phyloP scores from a whole-genome alignment of 2,329 filamentous ascomycete species.

The Phialocephala sp. region DNA sequence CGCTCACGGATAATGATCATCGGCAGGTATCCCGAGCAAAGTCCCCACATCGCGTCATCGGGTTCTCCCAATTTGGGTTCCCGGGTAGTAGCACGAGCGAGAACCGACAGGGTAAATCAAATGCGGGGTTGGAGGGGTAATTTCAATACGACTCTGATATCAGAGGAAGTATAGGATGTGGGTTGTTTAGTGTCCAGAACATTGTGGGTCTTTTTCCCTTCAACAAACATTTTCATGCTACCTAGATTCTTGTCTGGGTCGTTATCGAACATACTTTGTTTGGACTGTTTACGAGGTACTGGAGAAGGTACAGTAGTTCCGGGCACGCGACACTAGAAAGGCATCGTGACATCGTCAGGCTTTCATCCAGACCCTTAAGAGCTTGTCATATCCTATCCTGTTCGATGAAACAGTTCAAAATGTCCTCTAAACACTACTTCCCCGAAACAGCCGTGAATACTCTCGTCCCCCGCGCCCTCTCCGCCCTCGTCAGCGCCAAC shows the following conservation, averaged over 20 bases:
- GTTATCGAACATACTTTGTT: neutral
- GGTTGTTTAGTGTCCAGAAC: neutral
- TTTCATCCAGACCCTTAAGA: neutral
- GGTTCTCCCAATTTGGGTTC: neutral
- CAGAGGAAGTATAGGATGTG: no score
- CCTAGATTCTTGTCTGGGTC: neutral
- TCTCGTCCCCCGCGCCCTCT: slow-evolving; percentile 54
- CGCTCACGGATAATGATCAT: neutral
- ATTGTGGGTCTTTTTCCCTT: neutral
- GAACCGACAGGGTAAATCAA: slow-evolving; percentile 9
- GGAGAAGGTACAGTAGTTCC: neutral
- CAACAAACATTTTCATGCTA: neutral
- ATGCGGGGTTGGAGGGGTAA: slow-evolving; percentile 5
- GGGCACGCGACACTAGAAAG: neutral
- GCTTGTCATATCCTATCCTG: neutral
- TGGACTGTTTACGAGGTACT: neutral
- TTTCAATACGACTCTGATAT: neutral
- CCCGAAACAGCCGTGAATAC: slow-evolving; percentile 51
- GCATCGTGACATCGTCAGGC: neutral
- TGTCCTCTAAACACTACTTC: slow-evolving; percentile 62
- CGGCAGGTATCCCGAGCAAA: slow-evolving; percentile 6
- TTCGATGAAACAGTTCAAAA: slow-evolving; percentile 33
- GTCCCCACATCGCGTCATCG: slow-evolving; percentile 1
- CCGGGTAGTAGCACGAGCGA: neutral
- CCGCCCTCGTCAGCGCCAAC: slow-evolving; percentile 53